phyloP scores from a whole-genome alignment of 495 filamentous ascomycete genomes.

The Penicillium herquei region DNA sequence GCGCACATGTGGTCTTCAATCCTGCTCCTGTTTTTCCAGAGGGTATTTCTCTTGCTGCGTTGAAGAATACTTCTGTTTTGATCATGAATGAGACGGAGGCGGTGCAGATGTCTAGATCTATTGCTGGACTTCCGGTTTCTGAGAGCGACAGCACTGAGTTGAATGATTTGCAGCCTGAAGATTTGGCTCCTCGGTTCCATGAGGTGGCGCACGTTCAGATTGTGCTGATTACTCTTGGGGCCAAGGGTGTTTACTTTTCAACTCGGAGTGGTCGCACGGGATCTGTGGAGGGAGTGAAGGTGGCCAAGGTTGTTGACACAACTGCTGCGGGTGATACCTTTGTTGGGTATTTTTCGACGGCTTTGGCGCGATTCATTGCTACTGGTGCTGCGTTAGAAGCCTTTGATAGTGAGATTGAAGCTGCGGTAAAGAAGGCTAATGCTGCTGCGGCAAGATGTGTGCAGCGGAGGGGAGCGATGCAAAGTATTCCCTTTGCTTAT shows the following conservation, averaged over 20 bases:
- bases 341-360: slow-evolving; percentile 48
- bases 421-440: slow-evolving; percentile 20
- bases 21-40: slow-evolving; percentile 64
- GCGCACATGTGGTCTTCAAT: slow-evolving; percentile 46
- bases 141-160: slow-evolving; percentile 3
- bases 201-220: slow-evolving; percentile 57
- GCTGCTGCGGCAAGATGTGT: slow-evolving; percentile 25
- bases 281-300: slow-evolving; percentile 50
- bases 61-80: slow-evolving; percentile 61
- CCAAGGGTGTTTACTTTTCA: slow-evolving; percentile 59
- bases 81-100: slow-evolving; percentile 86
- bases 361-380: slow-evolving; percentile 20
- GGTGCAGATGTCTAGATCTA: slow-evolving; percentile 50
- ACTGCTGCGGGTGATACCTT: slow-evolving; percentile 88
- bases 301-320: slow-evolving; percentile 72
- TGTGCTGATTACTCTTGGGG: slow-evolving; percentile 73
- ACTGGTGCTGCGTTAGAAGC: slow-evolving; percentile 10
- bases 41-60: slow-evolving; percentile 50
- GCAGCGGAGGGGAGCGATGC: slow-evolving; percentile 21
- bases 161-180: slow-evolving; percentile 31
- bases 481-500: slow-evolving; percentile 29
- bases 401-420: slow-evolving; percentile 21
- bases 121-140: slow-evolving; percentile 16
- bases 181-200: slow-evolving; percentile 51
- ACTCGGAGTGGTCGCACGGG: slow-evolving; percentile 28